Conservation (phyloP, 345 rosid species). For the Aurinia saxatilis region DNA sequence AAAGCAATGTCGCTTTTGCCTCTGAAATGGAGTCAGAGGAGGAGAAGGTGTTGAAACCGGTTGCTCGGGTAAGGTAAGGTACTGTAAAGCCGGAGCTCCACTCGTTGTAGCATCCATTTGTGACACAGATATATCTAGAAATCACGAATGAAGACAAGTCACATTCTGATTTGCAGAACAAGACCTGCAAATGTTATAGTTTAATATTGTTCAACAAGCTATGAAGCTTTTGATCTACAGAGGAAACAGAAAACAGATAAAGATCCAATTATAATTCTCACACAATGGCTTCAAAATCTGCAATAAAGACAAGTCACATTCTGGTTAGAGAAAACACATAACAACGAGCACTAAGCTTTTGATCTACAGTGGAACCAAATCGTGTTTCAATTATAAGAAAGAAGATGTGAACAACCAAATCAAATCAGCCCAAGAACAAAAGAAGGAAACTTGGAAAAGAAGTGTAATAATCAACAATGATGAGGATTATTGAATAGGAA, state of each 20-base stretch:
- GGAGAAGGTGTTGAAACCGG: slow-evolving; percentile 47
- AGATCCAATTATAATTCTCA: slow-evolving; percentile 5
- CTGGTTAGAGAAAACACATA: no score
- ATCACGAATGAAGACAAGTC: slow-evolving; percentile 35
- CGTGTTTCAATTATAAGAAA: background rate
- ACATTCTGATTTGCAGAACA: slow-evolving; percentile 26
- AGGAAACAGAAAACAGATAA: slow-evolving; percentile 6
- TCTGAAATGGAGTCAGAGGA: slow-evolving; percentile 45
- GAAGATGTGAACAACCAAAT: slow-evolving; percentile 13
- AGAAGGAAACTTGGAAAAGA: slow-evolving; percentile 21
- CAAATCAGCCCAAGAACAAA: background rate
- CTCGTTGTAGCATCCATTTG: slow-evolving; percentile 82
- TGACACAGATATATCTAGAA: slow-evolving; percentile 52
- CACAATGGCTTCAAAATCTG: background rate
- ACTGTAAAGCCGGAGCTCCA: slow-evolving; percentile 57
- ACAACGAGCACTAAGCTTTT: no score
- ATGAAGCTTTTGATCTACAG: slow-evolving; percentile 42
- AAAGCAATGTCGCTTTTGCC: slow-evolving; percentile 68
- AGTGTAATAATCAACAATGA: slow-evolving; percentile 17
- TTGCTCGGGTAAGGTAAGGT: slow-evolving; percentile 69
- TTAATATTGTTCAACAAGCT: slow-evolving; percentile 33
- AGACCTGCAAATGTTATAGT: slow-evolving; percentile 30
- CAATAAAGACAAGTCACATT: no score
- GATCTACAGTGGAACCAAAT: background rate
- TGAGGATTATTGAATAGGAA: slow-evolving; percentile 6